Evolutionary conservation across 2,329 filamentous ascomycete species (phyloP).

Genomic region (Arthrobotrys musiformis): DNA sequence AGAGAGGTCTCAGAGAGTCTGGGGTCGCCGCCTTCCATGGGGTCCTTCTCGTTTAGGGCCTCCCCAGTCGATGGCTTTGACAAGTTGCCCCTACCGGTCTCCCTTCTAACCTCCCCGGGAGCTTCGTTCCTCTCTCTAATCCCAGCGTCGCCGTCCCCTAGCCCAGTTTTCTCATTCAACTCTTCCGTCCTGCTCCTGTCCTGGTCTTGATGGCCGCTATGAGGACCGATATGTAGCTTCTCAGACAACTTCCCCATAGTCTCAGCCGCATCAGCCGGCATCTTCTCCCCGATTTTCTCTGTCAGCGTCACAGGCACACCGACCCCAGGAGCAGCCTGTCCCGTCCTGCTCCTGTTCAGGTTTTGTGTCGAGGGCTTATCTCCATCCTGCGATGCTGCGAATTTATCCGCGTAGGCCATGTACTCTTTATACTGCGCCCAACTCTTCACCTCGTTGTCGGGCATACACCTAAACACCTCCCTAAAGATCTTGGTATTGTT

Average conservation of each 20-base stretch:
- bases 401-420: constrained; percentile 78
- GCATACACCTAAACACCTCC: constrained; percentile 94
- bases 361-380: constrained; percentile 65
- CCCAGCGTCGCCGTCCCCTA: background rate
- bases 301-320: constrained; percentile 36
- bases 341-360: constrained; percentile 66
- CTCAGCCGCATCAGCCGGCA: constrained; percentile 23
- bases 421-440: constrained; percentile 95
- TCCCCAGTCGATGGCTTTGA: background rate
- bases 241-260: constrained; percentile 57
- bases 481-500: constrained; percentile 97
- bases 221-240: constrained; percentile 57
- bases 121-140: constrained; percentile 43
- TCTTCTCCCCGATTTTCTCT: constrained; percentile 54
- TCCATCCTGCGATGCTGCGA: constrained; percentile 73
- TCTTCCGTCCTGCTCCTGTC: constrained; percentile 60
- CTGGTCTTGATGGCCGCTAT: constrained; percentile 59
- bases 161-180: constrained; percentile 33
- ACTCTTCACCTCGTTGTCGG: constrained; percentile 89
- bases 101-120: background rate
- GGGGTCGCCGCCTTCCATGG: constrained; percentile 4
- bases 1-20: constrained; percentile 39
- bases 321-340: constrained; percentile 64
- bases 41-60: constrained; percentile 32
- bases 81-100: background rate